Base-by-base conservation (phyloP, 1,284 basidiomycete species). In the Entoloma clypeatum region DNA sequence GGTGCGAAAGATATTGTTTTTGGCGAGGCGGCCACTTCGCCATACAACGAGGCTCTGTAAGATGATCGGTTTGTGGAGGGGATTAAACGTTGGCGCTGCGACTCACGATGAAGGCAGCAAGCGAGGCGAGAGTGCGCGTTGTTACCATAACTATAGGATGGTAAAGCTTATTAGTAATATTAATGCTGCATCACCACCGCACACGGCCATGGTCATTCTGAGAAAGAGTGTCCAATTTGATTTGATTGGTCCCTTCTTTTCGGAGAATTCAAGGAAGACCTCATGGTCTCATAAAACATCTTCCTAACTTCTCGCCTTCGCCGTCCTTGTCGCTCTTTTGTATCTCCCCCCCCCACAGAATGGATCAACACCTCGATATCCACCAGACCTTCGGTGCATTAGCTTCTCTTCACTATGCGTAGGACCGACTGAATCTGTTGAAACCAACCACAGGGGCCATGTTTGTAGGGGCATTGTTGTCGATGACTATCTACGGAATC, bases 11-110 rank as follows among this genome's bases (percentile, higher is more conserved):
- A 77, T 59, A 30, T 56, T 48, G 49, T 75, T 65, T 42, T 59
- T 62, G 19, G 61, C 44, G n/a, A 65, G 44, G 10, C 58, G 61
- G 16, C 66, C 69, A 35, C 59, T 72, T 31, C 72, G 67, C 58
- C 71, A 78, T 36, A 64, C 49, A 31, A 70, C 44, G 11, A 64
- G 42, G 30, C 60, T 63, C 74, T 75, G 43, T 16, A 9, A n/a
- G 26, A 19, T 36, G 4, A 34, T 5, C 9, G 16, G 28, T 36
- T 39, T 10, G 22, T 41, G 18, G 37, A 32, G 7, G 23, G 19
- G 4, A 36, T 16, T 27, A 26, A 27, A n/a, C n/a, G n/a, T n/a
- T n/a, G 8, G 8, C 21, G 23, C 23, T 8, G 32, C 22, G 31
- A 36, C 42, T 25, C 36, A 51, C 49, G 17, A 52, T 27, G 11